A percentile compares a stretch with the other conserved stretches of the same genome.
These are phyloP conservation scores for Penicillium sp. DNA, from an alignment of 2,329 filamentous ascomycete genomes.

Conservation along the genomic window DNA sequence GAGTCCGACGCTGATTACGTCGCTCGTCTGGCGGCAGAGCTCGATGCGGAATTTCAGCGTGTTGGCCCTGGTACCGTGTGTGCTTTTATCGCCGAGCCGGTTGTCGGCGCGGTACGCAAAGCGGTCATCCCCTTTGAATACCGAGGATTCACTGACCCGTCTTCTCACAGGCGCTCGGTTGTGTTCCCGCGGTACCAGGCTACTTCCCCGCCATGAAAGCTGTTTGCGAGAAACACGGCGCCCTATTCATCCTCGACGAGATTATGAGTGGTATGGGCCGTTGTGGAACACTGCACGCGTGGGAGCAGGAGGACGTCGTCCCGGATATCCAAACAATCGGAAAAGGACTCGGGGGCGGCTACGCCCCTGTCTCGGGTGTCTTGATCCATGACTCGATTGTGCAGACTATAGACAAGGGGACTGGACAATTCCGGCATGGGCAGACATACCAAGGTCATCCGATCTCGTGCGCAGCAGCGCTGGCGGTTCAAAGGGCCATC, in stretches of 20 bases:
- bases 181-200: conserved; percentile 64
- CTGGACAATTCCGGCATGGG: conserved; percentile 57
- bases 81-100: conserved; percentile 72
- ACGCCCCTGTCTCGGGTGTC: conserved; percentile 57
- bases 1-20: conserved; percentile 65
- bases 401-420: conserved; percentile 51
- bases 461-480: conserved; percentile 58
- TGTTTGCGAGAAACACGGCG: conserved; percentile 71
- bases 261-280: conserved; percentile 69
- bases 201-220: conserved; percentile 70
- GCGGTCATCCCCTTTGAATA: not conserved
- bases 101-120: conserved; percentile 66
- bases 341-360: conserved; percentile 62
- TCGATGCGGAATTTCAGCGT: conserved; percentile 67
- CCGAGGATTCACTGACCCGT: not conserved
- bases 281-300: conserved; percentile 60
- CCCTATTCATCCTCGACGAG: conserved; percentile 77
- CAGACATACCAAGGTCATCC: conserved; percentile 65
- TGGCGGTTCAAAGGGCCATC: conserved; percentile 64
- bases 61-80: conserved; percentile 68
- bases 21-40: conserved; percentile 60
- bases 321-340: conserved; percentile 64
- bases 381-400: conserved; percentile 55
- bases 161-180: conserved; percentile 61
- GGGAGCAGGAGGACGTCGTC: conserved; percentile 59